A percentile compares a stretch with the other conserved stretches of the same genome.
phyloP scores from a whole-genome alignment of 495 filamentous ascomycete genomes.

The Opeltia flavorubescens region DNA sequence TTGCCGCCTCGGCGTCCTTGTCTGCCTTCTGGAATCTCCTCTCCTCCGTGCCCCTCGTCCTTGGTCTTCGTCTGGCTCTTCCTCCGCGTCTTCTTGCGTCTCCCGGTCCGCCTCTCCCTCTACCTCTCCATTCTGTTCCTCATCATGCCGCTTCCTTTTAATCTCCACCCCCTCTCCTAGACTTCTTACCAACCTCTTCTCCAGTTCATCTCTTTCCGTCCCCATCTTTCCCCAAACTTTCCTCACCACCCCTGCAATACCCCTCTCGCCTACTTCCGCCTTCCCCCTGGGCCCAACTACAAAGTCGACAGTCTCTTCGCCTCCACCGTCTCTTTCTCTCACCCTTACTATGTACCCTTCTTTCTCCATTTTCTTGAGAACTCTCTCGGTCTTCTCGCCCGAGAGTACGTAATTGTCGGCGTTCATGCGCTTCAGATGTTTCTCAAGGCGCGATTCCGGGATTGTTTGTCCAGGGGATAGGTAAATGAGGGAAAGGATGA shows the following conservation, averaged over 20 bases:
- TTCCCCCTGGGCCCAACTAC: slow-evolving; percentile 74
- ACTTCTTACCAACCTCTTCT: slow-evolving; percentile 22
- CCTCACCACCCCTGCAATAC: slow-evolving; percentile 55
- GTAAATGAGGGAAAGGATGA: slow-evolving; percentile 62
- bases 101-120: slow-evolving; percentile 21
- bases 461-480: slow-evolving; percentile 54
- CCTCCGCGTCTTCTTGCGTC: slow-evolving; percentile 2
- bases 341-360: slow-evolving; percentile 72
- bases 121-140: slow-evolving; percentile 22
- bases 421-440: slow-evolving; percentile 64
- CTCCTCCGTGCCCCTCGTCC: slow-evolving; percentile 3
- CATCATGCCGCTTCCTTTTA: slow-evolving; percentile 1
- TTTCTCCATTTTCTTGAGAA: slow-evolving; percentile 58
- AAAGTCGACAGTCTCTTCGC: slow-evolving; percentile 66
- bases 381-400: slow-evolving; percentile 54
- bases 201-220: slow-evolving; percentile 15
- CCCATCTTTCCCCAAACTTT: slow-evolving; percentile 37
- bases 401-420: slow-evolving; percentile 58
- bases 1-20: not conserved
- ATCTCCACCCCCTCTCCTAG: slow-evolving; percentile 38
- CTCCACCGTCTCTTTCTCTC: slow-evolving; percentile 46
- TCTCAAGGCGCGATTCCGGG: slow-evolving; percentile 54
- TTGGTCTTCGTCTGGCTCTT: slow-evolving; percentile 3
- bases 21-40: not conserved
- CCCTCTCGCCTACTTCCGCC: slow-evolving; percentile 63